These are phyloP conservation scores for Lasiodiplodia theobromae DNA, from an alignment of 2,329 filamentous ascomycete species.

Conservation along the genomic window DNA sequence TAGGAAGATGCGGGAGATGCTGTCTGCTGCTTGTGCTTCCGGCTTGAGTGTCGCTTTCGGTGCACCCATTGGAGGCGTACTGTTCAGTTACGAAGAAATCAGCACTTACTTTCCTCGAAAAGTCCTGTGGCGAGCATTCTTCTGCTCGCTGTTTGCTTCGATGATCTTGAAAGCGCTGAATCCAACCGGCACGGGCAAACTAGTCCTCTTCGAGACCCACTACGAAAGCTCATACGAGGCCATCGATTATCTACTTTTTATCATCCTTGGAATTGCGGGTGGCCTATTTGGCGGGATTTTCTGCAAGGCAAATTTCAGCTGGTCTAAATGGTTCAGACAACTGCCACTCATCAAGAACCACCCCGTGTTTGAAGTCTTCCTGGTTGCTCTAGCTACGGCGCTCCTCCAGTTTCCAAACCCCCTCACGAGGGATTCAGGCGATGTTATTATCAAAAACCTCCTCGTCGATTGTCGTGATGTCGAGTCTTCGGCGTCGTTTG, in stretches of 20 bases:
- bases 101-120: constrained; percentile 66
- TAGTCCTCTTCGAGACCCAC: constrained; percentile 67
- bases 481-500: constrained; percentile 49
- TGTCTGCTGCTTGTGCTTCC: constrained; percentile 64
- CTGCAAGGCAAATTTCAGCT: constrained; percentile 64
- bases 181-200: constrained; percentile 65
- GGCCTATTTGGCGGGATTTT: constrained; percentile 67
- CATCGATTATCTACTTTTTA: constrained; percentile 64
- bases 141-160: constrained; percentile 64
- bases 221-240: constrained; percentile 64
- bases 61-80: constrained; percentile 66
- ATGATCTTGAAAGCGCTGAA: constrained; percentile 65
- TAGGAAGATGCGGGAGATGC: constrained; percentile 64
- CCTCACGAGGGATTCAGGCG: constrained; percentile 62
- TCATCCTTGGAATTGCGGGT: constrained; percentile 63
- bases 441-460: constrained; percentile 63
- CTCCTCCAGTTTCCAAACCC: constrained; percentile 65
- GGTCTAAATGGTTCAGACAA: constrained; percentile 63
- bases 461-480: constrained; percentile 60
- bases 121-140: constrained; percentile 66
- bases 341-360: constrained; percentile 61
- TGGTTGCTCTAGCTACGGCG: constrained; percentile 62
- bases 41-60: constrained; percentile 68
- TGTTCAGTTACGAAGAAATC: constrained; percentile 69
- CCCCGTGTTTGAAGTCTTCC: constrained; percentile 63